These are phyloP conservation scores for Pseudoperonospora humuli DNA, from an alignment of 352 stramenopile species.

Conservation along the genomic window DNA sequence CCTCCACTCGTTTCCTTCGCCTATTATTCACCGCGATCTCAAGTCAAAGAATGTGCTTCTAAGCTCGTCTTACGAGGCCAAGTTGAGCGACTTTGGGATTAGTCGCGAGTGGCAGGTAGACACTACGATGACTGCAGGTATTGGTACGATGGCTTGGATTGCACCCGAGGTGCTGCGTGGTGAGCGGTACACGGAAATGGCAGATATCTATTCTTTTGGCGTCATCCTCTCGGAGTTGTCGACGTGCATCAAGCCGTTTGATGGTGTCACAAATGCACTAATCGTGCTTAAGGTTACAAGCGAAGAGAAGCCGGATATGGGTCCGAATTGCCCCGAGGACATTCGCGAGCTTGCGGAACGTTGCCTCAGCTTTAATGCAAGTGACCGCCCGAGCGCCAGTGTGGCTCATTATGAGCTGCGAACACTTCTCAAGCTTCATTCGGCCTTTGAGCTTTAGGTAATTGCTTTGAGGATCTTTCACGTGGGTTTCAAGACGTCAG, in stretches of 20 bases:
- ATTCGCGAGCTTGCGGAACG: constrained; percentile 49
- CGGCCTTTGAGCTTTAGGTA: constrained; percentile 44
- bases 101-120: constrained; percentile 72
- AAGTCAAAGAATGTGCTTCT: constrained; percentile 77
- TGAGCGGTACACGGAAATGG: constrained; percentile 80
- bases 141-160: constrained; percentile 84
- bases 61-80: constrained; percentile 52
- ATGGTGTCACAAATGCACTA: constrained; percentile 56
- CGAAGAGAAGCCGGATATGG: constrained; percentile 55
- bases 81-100: constrained; percentile 81
- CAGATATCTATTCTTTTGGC: constrained; percentile 84
- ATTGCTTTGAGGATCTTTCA: too few relatives aligned
- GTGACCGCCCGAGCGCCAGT: constrained; percentile 58
- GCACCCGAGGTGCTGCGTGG: constrained; percentile 68
- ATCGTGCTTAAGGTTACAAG: constrained; percentile 73
- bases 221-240: constrained; percentile 70
- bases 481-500: too few relatives aligned
- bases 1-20: constrained; percentile 73
- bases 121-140: constrained; percentile 70
- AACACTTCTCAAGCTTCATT: constrained; percentile 59
- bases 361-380: constrained; percentile 60
- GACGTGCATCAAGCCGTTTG: constrained; percentile 58
- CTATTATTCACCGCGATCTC: constrained; percentile 75
- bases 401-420: constrained; percentile 71
- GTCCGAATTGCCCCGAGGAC: constrained; percentile 51